Evolutionary conservation across 441 rosid genomes (phyloP).

Genomic region (Gossypium schwendimanii): DNA sequence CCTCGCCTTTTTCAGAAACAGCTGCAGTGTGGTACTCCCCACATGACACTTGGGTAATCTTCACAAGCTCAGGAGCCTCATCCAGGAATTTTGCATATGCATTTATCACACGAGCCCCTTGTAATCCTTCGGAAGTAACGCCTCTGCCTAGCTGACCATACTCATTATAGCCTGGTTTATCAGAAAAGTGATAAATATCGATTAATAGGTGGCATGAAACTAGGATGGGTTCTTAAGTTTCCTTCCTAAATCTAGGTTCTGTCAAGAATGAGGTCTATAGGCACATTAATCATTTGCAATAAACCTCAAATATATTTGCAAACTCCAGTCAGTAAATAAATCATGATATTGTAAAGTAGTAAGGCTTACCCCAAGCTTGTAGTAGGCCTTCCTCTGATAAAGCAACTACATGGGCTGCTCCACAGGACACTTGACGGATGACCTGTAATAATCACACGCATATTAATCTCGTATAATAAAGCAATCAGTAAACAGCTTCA

Average conservation of each 20-base stretch:
- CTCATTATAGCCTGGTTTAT: constrained; percentile 78
- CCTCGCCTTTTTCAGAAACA: constrained; percentile 84
- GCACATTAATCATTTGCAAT: constrained; percentile 12
- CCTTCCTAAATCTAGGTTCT: constrained; percentile 10
- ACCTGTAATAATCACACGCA: constrained; percentile 29
- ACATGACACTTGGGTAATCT: constrained; percentile 78
- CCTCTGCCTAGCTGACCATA: constrained; percentile 98
- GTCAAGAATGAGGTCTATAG: background rate
- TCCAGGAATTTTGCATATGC: constrained; percentile 85
- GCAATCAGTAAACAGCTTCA: background rate
- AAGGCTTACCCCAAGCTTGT: constrained; percentile 84
- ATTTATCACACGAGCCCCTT: constrained; percentile 62
- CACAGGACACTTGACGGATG: constrained; percentile 78
- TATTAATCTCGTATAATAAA: background rate
- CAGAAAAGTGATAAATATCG: constrained; percentile 18
- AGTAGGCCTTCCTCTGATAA: constrained; percentile 78
- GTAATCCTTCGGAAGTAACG: constrained; percentile 87
- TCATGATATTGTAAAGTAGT: background rate
- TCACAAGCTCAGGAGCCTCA: constrained; percentile 89
- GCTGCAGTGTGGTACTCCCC: constrained; percentile 96
- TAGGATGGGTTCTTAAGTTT: constrained; percentile 9
- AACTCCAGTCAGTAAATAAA: constrained; percentile 4
- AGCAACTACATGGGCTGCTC: constrained; percentile 84
- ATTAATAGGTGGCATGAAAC: constrained; percentile 23
- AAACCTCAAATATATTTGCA: background rate